These are phyloP conservation scores for Monosporozyma solicola DNA, from an alignment of 805 yeast species.

Conservation along the genomic window DNA sequence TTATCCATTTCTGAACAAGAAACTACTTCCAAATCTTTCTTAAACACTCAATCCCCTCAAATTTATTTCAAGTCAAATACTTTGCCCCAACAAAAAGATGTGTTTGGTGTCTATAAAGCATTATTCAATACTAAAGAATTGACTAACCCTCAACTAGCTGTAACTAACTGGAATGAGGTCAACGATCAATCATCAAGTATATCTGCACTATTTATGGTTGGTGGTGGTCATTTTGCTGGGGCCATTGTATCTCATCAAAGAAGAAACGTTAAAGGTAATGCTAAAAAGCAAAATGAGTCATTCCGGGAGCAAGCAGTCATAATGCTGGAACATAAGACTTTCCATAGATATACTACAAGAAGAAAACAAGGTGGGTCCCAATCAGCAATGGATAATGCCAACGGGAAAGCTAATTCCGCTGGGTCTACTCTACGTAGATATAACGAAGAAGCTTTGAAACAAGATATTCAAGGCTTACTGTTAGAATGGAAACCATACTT, in stretches of 20 bases:
- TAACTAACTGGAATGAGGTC: slow-evolving; percentile 33
- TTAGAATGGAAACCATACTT: slow-evolving; percentile 55
- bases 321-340: slow-evolving; percentile 68
- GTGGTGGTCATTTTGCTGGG: slow-evolving; percentile 98
- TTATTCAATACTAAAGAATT: slow-evolving; percentile 40
- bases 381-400: slow-evolving; percentile 81
- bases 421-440: slow-evolving; percentile 85
- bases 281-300: slow-evolving; percentile 38
- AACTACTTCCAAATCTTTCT: slow-evolving; percentile 33
- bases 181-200: slow-evolving; percentile 26
- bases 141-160: slow-evolving; percentile 40
- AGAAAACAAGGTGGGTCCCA: slow-evolving; percentile 98
- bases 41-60: slow-evolving; percentile 65
- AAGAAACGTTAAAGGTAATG: slow-evolving; percentile 46
- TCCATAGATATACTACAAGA: slow-evolving; percentile 92
- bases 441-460: slow-evolving; percentile 73
- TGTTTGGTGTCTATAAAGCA: slow-evolving; percentile 61
- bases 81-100: slow-evolving; percentile 28
- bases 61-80: slow-evolving; percentile 46
- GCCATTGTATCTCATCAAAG: slow-evolving; percentile 76
- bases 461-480: slow-evolving; percentile 68
- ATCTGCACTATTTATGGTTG: slow-evolving; percentile 85
- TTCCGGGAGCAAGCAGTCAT: slow-evolving; percentile 55
- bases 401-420: slow-evolving; percentile 94
- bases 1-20: slow-evolving; percentile 2